phyloP scores from a whole-genome alignment of 768 basidiomycete genomes.

The Lactarius indigo region DNA sequence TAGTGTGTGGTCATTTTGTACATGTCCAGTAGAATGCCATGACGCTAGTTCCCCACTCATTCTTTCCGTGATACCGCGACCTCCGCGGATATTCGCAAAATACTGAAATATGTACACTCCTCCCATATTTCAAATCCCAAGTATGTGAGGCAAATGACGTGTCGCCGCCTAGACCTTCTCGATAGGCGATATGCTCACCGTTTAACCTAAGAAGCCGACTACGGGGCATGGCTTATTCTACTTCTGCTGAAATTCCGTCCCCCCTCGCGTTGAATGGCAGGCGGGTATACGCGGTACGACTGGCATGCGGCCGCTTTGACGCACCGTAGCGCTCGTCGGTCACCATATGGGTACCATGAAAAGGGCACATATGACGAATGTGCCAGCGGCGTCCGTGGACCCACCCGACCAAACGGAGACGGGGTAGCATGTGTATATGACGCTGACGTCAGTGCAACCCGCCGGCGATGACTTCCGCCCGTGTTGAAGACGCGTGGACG shows the following conservation, averaged over 20 bases:
- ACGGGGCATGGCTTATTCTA: background rate
- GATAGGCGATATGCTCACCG: background rate
- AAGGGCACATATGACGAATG: background rate
- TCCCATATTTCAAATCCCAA: background rate
- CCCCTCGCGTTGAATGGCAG: background rate
- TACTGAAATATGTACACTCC: too few relatives aligned
- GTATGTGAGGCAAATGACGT: background rate
- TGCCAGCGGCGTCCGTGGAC: background rate
- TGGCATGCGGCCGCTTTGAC: background rate
- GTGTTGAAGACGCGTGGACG: background rate
- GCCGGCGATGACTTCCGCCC: background rate
- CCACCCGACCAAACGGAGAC: background rate
- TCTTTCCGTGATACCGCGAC: background rate
- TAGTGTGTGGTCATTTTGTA: background rate
- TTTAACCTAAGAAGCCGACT: background rate
- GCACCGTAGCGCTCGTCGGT: background rate
- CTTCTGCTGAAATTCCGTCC: background rate
- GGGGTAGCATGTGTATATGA: background rate
- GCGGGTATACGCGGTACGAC: background rate
- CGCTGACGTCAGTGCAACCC: background rate
- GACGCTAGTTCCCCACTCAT: slow-evolving; percentile 7
- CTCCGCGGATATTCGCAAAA: background rate
- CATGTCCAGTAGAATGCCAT: background rate
- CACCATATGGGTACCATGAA: background rate
- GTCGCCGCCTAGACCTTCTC: background rate